These are phyloP conservation scores for Helenozyma baotianmanensis DNA, from an alignment of 805 yeast genomes.

Conservation along the genomic window DNA sequence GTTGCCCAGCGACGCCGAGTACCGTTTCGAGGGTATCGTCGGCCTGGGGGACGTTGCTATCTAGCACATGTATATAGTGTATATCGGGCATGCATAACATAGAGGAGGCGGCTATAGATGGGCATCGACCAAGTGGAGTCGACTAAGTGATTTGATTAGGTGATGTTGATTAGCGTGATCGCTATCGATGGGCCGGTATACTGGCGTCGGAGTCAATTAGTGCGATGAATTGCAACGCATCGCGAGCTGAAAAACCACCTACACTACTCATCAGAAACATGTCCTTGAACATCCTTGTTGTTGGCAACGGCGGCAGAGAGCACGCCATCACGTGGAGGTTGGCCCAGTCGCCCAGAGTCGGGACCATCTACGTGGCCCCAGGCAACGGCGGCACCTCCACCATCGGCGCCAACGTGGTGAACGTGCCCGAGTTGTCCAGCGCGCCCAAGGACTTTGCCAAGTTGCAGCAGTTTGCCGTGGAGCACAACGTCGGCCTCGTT, in stretches of 20 bases:
- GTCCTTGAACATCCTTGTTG: conserved; percentile 50
- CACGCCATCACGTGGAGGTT: conserved; percentile 94
- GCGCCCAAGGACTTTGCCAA: conserved; percentile 61
- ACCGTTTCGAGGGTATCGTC: conserved; percentile 37
- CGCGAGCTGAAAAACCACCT: too few species aligned
- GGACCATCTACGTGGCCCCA: conserved; percentile 83
- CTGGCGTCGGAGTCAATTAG: too few species aligned
- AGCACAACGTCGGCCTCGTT: conserved; percentile 64
- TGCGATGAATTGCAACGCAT: too few species aligned
- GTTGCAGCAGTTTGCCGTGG: conserved; percentile 70
- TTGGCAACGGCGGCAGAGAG: conserved; percentile 99
- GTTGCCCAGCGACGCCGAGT: conserved; percentile 56
- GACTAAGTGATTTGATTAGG: too few species aligned
- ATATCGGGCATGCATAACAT: too few species aligned
- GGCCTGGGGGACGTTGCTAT: conserved; percentile 44
- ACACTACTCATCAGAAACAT: conserved; percentile 4
- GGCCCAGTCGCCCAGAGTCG: conserved; percentile 69
- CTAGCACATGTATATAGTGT: conserved; percentile 18
- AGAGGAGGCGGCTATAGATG: too few species aligned
- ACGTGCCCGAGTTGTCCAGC: conserved; percentile 62
- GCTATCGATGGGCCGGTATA: too few species aligned
- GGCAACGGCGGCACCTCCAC: conserved; percentile 90
- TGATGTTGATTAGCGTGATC: too few species aligned
- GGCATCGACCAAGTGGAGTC: too few species aligned
- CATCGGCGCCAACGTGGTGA: conserved; percentile 51